A percentile compares a stretch with the other conserved stretches of the same genome.
Evolutionary conservation across 2,329 filamentous ascomycete species (phyloP).

Genomic region (Alternaria triticimaculans): DNA sequence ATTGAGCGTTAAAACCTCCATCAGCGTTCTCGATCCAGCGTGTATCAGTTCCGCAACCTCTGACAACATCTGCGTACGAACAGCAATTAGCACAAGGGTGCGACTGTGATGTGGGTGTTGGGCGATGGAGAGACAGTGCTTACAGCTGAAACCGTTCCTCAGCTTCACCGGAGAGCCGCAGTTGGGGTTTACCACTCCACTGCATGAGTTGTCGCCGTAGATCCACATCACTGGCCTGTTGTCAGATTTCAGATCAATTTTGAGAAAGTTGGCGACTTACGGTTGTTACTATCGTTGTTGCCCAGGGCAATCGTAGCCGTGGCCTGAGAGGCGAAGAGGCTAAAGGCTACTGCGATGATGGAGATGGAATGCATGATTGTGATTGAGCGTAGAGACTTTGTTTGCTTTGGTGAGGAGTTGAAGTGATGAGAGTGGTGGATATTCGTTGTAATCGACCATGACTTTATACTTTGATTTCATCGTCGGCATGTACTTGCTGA

Average conservation of each 20-base stretch:
- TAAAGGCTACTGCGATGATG: neutral
- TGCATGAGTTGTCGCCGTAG: neutral
- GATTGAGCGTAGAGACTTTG: neutral
- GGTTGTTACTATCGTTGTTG: neutral
- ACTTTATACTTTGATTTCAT: neutral
- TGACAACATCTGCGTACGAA: neutral
- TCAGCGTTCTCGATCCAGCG: neutral
- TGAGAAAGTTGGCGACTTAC: neutral
- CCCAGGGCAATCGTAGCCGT: neutral
- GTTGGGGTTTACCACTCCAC: neutral
- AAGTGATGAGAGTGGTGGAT: neutral
- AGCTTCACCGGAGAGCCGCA: neutral
- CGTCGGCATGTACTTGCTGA: neutral
- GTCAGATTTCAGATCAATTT: neutral
- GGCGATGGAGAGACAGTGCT: neutral
- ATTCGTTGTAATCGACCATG: neutral
- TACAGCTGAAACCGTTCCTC: neutral
- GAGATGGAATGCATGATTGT: neutral
- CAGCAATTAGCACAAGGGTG: neutral
- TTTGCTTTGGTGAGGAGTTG: neutral
- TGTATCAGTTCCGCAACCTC: neutral
- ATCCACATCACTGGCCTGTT: neutral
- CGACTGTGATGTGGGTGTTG: neutral
- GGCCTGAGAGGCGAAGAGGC: neutral
- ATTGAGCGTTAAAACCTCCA: neutral